Conservation (phyloP, 108 stramenopile species). For the Aurantiochytrium sp. region DNA sequence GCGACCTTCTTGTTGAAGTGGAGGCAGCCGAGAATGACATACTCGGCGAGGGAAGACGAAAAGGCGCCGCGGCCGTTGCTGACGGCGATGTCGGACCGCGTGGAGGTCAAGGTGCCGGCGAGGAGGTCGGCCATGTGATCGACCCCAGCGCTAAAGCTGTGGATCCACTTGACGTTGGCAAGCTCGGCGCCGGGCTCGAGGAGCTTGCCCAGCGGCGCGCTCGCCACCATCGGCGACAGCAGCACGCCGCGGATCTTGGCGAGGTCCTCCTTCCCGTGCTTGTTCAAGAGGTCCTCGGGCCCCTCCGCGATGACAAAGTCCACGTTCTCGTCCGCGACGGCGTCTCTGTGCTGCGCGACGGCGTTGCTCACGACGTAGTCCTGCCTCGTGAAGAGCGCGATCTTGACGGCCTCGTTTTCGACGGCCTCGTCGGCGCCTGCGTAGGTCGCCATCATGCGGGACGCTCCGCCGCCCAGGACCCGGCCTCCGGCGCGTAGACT, state of each 20-base stretch:
- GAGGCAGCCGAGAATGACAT: neutral
- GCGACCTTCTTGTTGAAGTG: slow-evolving; percentile 37
- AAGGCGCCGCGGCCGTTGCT: slow-evolving; percentile 40
- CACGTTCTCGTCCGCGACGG: no score
- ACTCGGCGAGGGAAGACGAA: slow-evolving; percentile 36
- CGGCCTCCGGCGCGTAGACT: no score
- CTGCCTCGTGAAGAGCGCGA: no score
- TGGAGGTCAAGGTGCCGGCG: neutral
- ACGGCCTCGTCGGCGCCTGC: no score
- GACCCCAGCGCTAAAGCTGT: slow-evolving; percentile 28
- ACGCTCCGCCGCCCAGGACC: no score
- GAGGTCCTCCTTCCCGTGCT: neutral
- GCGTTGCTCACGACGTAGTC: no score
- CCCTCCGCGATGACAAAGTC: neutral
- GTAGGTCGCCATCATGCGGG: no score
- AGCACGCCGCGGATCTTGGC: neutral
- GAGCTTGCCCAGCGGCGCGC: neutral
- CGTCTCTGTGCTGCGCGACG: no score
- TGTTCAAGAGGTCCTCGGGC: neutral
- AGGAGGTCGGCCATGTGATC: neutral
- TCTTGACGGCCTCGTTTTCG: no score
- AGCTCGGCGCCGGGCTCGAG: neutral
- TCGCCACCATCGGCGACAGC: neutral
- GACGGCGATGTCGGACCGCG: neutral
- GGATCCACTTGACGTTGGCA: slow-evolving; percentile 24